These are phyloP conservation scores for Podospora fimiseda DNA, from an alignment of 495 filamentous ascomycete genomes.

Conservation along the genomic window DNA sequence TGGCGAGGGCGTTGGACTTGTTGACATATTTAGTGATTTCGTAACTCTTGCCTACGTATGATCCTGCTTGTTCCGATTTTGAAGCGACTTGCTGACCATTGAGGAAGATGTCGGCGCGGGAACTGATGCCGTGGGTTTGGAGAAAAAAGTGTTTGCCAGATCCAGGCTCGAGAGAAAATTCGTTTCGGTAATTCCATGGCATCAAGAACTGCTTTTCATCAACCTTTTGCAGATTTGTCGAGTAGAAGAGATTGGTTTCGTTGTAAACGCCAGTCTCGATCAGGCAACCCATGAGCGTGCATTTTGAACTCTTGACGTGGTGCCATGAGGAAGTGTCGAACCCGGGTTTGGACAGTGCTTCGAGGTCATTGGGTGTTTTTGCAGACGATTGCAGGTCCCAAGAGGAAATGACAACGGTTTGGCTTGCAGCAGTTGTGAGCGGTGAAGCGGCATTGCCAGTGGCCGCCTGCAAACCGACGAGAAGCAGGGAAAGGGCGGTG, in stretches of 20 bases:
- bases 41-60: slow-evolving; percentile 51
- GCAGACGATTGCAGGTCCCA: slow-evolving; percentile 53
- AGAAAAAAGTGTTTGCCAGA: slow-evolving; percentile 45
- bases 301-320: slow-evolving; percentile 39
- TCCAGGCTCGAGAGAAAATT: slow-evolving; percentile 38
- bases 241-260: slow-evolving; percentile 53
- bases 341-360: slow-evolving; percentile 39
- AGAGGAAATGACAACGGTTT: slow-evolving; percentile 41
- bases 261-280: slow-evolving; percentile 48
- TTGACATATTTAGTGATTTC: slow-evolving; percentile 43
- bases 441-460: background rate
- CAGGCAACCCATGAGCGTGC: slow-evolving; percentile 55
- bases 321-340: slow-evolving; percentile 50
- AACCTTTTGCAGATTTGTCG: slow-evolving; percentile 43
- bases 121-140: slow-evolving; percentile 54
- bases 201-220: slow-evolving; percentile 43
- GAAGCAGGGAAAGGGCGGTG: background rate
- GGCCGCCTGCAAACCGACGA: background rate
- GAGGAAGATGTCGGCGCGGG: slow-evolving; percentile 54
- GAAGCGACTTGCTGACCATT: slow-evolving; percentile 50
- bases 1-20: slow-evolving; percentile 43
- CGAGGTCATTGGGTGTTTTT: slow-evolving; percentile 29
- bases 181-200: slow-evolving; percentile 58
- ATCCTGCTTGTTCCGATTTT: slow-evolving; percentile 45
- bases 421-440: slow-evolving; percentile 22